Percentiles rank a stretch among this genome's conserved stretches.
Conservation (phyloP, 176 grass and related monocot genomes). For the Eragrostis curvula region DNA sequence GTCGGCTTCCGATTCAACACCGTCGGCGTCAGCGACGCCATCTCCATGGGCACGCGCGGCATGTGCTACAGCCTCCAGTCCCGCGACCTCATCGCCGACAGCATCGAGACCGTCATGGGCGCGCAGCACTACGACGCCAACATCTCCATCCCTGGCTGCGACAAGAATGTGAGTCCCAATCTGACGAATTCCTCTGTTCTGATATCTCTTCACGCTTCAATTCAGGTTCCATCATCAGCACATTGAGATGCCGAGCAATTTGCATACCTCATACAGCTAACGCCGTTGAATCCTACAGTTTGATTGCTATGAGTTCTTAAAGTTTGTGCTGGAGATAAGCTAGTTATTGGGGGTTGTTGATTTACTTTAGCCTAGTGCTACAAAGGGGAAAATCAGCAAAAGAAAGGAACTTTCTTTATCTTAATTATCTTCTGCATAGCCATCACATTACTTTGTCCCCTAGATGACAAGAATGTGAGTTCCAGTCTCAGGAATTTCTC, state of each 20-base stretch:
- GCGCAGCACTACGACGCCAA: constrained; percentile 97
- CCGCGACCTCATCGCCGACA: constrained; percentile 95
- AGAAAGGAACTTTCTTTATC: no score
- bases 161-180: constrained; percentile 85
- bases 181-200: background rate
- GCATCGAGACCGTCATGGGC: constrained; percentile 98
- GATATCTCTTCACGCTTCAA: background rate
- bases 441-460: no score
- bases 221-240: background rate
- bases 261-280: background rate
- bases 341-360: no score
- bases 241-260: background rate
- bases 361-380: no score
- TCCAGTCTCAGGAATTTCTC: background rate
- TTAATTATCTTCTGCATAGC: no score
- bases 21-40: constrained; percentile 91
- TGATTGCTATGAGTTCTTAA: background rate
- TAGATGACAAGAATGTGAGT: constrained; percentile 98
- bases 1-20: constrained; percentile 91
- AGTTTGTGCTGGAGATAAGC: no score
- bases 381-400: no score
- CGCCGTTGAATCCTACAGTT: background rate
- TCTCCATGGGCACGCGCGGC: constrained; percentile 90
- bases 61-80: constrained; percentile 99
- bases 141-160: constrained; percentile 94